A percentile compares a stretch with the other conserved stretches of the same genome.
Evolutionary conservation across 371 early-diverging fungal genomes (phyloP).

Genomic region (Umbelopsis sp.): DNA sequence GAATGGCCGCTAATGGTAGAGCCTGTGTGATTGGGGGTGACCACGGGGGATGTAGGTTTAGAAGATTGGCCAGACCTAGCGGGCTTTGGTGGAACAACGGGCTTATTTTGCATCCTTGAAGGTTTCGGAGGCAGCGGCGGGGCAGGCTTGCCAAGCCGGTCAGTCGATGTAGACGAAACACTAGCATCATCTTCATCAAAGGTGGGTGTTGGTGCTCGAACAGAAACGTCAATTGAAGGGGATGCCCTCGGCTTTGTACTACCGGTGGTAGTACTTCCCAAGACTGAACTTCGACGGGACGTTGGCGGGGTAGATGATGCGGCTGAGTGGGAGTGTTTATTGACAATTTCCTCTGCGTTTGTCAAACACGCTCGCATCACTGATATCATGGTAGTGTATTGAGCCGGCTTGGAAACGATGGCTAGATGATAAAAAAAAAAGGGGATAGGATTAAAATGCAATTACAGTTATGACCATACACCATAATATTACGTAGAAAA

Average conservation of each 20-base stretch:
- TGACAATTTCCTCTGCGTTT: conserved; percentile 46
- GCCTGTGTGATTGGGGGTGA: conserved; percentile 14
- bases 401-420: conserved; percentile 47
- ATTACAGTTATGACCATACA: neutral
- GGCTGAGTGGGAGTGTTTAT: conserved; percentile 33
- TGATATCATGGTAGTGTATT: conserved; percentile 36
- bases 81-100: conserved; percentile 45
- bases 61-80: conserved; percentile 24
- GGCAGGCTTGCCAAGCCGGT: conserved; percentile 22
- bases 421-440: conserved; percentile 28
- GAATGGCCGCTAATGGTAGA: conserved; percentile 27
- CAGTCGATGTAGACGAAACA: conserved; percentile 19
- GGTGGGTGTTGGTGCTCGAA: conserved; percentile 18
- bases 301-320: conserved; percentile 11
- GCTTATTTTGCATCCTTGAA: conserved; percentile 38
- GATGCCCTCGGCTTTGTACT: neutral
- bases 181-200: conserved; percentile 17
- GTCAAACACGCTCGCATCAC: conserved; percentile 42
- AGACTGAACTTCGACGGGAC: conserved; percentile 19
- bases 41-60: conserved; percentile 24
- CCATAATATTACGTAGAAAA: neutral
- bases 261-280: neutral
- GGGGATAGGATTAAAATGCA: neutral
- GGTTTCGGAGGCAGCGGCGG: conserved; percentile 51
- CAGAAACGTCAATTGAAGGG: neutral